Evolutionary conservation across 208 protist species (phyloP).

Genomic region (Leishmania major): DNA sequence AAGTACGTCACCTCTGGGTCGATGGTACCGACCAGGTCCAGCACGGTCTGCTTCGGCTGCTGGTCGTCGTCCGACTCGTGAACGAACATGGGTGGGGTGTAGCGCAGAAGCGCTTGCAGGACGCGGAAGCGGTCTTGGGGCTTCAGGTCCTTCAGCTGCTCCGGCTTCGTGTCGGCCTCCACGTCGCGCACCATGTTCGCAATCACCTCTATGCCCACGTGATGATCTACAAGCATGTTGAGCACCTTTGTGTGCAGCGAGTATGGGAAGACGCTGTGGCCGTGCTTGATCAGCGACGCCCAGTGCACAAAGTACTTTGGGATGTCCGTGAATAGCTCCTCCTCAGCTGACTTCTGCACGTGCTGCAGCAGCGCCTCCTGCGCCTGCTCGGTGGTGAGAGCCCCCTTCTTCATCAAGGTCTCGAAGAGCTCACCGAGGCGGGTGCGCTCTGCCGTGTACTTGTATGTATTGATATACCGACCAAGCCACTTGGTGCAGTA

Average conservation of each 20-base stretch:
- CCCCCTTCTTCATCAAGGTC: conserved; percentile 44
- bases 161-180: conserved; percentile 33
- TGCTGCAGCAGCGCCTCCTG: conserved; percentile 64
- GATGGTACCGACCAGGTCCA: conserved; percentile 27
- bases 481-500: conserved; percentile 67
- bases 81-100: conserved; percentile 54
- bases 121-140: conserved; percentile 75
- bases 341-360: conserved; percentile 52
- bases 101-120: conserved; percentile 77
- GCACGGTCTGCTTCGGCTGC: conserved; percentile 16
- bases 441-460: conserved; percentile 67
- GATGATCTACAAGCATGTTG: conserved; percentile 68
- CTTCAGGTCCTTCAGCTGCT: conserved; percentile 50
- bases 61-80: conserved; percentile 25
- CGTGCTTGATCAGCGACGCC: conserved; percentile 71
- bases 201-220: conserved; percentile 42
- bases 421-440: conserved; percentile 84
- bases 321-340: conserved; percentile 73
- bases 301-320: conserved; percentile 82
- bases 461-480: conserved; percentile 74
- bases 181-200: conserved; percentile 58
- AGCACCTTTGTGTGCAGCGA: conserved; percentile 75
- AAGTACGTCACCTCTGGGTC: conserved; percentile 71
- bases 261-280: conserved; percentile 58
- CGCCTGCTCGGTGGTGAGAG: conserved; percentile 48